phyloP scores from a whole-genome alignment of 352 stramenopile species.

The Globisporangium lucens region DNA sequence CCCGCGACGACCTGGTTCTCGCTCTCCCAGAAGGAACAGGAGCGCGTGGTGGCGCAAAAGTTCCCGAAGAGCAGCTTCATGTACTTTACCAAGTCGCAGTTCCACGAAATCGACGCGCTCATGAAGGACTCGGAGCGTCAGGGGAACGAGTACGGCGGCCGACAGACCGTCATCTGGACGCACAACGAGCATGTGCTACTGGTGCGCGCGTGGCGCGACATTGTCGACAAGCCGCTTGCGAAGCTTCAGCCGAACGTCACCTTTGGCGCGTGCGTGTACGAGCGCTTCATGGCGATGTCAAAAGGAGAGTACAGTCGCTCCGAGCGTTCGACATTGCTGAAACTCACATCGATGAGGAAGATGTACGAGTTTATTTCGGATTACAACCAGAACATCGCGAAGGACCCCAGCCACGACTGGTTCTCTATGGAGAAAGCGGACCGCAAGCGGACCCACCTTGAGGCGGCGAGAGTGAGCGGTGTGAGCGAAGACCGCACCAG shows the following conservation, averaged over 20 bases:
- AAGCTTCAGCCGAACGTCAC: not conserved
- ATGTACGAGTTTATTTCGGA: constrained; percentile 13
- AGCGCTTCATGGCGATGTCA: constrained; percentile 10
- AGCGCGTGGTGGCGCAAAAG: constrained; percentile 9
- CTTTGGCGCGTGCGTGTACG: constrained; percentile 10
- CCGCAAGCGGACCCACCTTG: constrained; percentile 4
- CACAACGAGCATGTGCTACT: constrained; percentile 11
- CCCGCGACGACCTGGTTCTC: constrained; percentile 2
- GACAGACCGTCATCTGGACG: constrained; percentile 9
- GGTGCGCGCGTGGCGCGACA: constrained; percentile 13
- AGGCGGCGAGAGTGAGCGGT: not conserved
- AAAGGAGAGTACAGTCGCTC: not conserved
- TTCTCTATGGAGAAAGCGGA: constrained; percentile 1
- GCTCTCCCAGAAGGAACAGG: constrained; percentile 9
- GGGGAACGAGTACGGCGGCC: not conserved
- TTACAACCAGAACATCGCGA: constrained; percentile 8
- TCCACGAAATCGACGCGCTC: constrained; percentile 5
- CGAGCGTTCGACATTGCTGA: constrained; percentile 6
- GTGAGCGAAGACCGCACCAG: constrained; percentile 4
- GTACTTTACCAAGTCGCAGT: constrained; percentile 14
- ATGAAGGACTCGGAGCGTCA: constrained; percentile 2
- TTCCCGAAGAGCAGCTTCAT: constrained; percentile 15
- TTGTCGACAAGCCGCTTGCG: not conserved
- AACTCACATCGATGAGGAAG: constrained; percentile 8
- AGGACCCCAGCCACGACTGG: not conserved